phyloP scores from a whole-genome alignment of 305 asterid genomes.

The Fraxinus nigra region DNA sequence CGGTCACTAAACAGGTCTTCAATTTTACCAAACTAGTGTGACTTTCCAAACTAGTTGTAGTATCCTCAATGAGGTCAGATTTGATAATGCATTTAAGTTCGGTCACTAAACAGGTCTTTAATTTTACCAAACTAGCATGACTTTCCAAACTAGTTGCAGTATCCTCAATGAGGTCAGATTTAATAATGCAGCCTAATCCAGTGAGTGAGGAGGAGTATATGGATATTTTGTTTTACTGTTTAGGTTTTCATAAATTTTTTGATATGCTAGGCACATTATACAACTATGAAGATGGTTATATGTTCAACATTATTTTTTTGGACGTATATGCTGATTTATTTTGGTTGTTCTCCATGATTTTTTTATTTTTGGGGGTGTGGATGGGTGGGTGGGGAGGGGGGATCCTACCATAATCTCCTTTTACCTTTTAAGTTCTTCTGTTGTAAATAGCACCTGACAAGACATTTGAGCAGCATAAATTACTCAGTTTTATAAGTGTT shows the following conservation, averaged over 20 bases:
- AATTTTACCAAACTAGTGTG: background rate
- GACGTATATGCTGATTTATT: background rate
- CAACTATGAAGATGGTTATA: background rate
- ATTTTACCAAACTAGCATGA: background rate
- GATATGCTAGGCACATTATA: background rate
- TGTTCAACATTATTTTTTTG: background rate
- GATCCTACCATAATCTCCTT: background rate
- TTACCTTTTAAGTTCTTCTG: background rate
- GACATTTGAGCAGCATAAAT: background rate
- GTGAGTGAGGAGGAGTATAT: background rate
- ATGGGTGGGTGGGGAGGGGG: background rate
- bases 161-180: background rate
- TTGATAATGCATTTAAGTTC: background rate
- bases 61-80: background rate
- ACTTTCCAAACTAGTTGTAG: background rate
- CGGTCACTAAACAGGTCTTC: background rate
- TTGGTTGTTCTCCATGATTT: background rate
- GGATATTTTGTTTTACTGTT: background rate
- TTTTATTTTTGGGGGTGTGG: background rate
- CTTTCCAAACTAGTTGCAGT: background rate
- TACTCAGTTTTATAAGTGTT: background rate
- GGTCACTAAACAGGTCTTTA: background rate
- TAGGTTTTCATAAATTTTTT: background rate
- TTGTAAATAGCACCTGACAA: background rate
- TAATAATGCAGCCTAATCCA: background rate